These are phyloP conservation scores for Penicillium verhagenii DNA, from an alignment of 495 filamentous ascomycete species.

Conservation along the genomic window DNA sequence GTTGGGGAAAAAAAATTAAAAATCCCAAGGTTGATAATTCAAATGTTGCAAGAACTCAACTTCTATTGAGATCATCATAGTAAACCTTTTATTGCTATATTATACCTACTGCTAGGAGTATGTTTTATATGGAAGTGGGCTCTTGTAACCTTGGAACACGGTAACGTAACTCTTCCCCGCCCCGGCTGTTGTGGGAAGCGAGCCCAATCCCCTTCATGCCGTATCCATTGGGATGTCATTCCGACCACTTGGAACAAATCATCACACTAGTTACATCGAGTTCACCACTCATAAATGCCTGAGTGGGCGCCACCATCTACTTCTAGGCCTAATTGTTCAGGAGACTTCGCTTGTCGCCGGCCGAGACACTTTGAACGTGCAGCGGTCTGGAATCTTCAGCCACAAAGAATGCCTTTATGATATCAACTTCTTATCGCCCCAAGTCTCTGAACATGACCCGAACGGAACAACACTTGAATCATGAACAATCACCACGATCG, in stretches of 20 bases:
- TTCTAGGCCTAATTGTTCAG: not conserved
- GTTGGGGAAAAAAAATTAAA: too few species aligned
- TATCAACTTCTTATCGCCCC: not conserved
- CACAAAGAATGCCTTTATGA: not conserved
- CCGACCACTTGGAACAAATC: not conserved
- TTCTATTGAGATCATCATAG: too few species aligned
- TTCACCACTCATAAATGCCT: not conserved
- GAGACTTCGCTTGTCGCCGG: not conserved
- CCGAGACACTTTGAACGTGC: not conserved
- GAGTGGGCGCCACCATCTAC: slow-evolving; percentile 16
- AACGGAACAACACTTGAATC: too few species aligned
- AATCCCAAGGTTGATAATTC: too few species aligned
- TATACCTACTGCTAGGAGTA: too few species aligned
- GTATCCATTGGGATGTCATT: slow-evolving; percentile 15
- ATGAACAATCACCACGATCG: not conserved
- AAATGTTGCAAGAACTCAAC: too few species aligned
- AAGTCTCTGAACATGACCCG: not conserved
- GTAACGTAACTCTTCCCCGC: not conserved
- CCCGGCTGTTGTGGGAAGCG: slow-evolving; percentile 1
- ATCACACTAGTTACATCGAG: not conserved
- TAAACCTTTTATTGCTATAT: too few species aligned
- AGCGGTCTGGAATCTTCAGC: not conserved
- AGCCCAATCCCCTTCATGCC: slow-evolving; percentile 19
- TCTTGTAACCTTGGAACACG: not conserved
- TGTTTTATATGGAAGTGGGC: too few species aligned